A percentile compares a stretch with the other conserved stretches of the same genome.
Conservation (phyloP, 2,329 filamentous ascomycete species). For the Pyrenophora tritici-repentis region DNA sequence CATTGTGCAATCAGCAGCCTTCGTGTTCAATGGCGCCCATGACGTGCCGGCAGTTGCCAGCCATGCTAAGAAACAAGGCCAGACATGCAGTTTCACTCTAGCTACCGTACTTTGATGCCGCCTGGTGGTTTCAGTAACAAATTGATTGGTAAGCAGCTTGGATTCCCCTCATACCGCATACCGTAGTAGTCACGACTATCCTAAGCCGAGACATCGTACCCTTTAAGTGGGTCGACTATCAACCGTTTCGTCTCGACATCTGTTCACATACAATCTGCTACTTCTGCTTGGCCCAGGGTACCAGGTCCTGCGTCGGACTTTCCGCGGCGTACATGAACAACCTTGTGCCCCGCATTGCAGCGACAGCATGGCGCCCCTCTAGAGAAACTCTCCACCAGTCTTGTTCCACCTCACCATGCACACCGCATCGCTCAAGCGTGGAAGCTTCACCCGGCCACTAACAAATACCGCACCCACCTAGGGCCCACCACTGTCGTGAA, state of each 20-base stretch:
- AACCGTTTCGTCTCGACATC: background rate
- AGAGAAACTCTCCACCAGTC: conserved; percentile 10
- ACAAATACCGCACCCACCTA: conserved; percentile 9
- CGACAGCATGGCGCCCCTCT: conserved; percentile 8
- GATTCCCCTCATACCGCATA: background rate
- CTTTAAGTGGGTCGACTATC: background rate
- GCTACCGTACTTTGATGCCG: background rate
- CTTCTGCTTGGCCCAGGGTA: background rate
- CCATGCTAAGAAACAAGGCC: background rate
- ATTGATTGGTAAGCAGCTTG: background rate
- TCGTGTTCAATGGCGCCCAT: background rate
- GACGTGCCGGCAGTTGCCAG: conserved; percentile 3
- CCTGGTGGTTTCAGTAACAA: background rate
- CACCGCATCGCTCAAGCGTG: conserved; percentile 16
- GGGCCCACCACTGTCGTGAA: conserved; percentile 5
- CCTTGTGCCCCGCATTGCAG: conserved; percentile 20
- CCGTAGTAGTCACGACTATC: background rate
- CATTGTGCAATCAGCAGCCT: background rate
- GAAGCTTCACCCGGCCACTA: conserved; percentile 9
- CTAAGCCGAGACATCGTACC: background rate
- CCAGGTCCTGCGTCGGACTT: conserved; percentile 1
- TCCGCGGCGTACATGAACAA: conserved; percentile 3
- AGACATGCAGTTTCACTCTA: too few relatives aligned
- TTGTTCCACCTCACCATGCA: conserved; percentile 20
- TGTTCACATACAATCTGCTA: background rate